A percentile compares a stretch with the other conserved stretches of the same genome.
Evolutionary conservation across 768 basidiomycete genomes (phyloP).

Genomic region (Suillus placidus): DNA sequence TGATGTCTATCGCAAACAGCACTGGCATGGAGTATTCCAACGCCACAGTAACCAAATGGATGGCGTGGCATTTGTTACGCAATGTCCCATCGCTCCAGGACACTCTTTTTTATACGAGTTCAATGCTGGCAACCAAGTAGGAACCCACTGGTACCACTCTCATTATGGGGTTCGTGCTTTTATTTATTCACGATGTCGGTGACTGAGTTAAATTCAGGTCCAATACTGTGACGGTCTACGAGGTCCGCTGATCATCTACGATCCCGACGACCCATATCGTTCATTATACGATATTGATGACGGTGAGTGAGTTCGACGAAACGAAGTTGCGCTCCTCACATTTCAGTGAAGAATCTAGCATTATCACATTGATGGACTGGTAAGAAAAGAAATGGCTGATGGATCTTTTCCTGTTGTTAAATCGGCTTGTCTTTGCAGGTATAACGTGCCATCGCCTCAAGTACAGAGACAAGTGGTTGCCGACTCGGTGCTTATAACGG

Average conservation of each 20-base stretch:
- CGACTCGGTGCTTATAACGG: constrained; percentile 35
- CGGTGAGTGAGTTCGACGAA: not conserved
- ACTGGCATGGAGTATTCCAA: not conserved
- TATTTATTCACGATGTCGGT: not conserved
- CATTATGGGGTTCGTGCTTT: not conserved
- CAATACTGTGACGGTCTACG: constrained; percentile 61
- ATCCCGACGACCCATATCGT: constrained; percentile 23
- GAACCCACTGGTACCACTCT: not conserved
- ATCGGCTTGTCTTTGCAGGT: not conserved
- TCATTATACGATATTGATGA: not conserved
- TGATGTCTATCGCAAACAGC: not conserved
- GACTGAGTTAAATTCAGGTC: constrained; percentile 9
- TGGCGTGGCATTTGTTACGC: not conserved
- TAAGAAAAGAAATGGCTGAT: not conserved
- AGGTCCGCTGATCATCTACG: constrained; percentile 51
- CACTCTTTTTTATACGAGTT: not conserved
- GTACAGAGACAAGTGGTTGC: not conserved
- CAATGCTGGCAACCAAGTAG: not conserved
- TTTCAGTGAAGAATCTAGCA: not conserved
- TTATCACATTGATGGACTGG: not conserved
- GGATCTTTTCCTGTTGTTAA: not conserved
- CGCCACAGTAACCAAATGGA: not conserved
- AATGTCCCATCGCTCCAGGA: not conserved
- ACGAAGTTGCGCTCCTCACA: not conserved
- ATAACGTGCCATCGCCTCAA: not conserved